These are phyloP conservation scores for Suzukiozyma palmioleophila DNA, from an alignment of 1,139 yeast species.

Conservation along the genomic window DNA sequence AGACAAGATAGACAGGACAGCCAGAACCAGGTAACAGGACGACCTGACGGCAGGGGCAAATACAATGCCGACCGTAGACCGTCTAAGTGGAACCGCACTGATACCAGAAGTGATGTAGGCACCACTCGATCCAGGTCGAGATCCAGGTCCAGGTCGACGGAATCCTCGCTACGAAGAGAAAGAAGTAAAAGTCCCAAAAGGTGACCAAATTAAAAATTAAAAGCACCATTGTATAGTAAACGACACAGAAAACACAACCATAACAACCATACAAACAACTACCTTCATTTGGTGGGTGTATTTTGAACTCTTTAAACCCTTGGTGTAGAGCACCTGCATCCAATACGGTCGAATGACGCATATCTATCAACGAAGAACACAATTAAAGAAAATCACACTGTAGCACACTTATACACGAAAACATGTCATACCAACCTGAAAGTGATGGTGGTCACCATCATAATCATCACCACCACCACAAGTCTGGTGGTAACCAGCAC, in stretches of 20 bases:
- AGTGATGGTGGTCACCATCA: conserved; percentile 9
- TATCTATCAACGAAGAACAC: too few species aligned
- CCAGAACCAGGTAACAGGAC: too few species aligned
- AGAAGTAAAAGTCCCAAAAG: background rate
- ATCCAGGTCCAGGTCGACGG: too few species aligned
- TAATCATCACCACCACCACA: conserved; percentile 12
- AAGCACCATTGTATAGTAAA: background rate
- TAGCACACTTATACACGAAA: background rate
- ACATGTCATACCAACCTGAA: conserved; percentile 12
- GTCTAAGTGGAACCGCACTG: background rate
- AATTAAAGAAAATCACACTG: too few species aligned
- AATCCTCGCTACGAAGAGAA: background rate
- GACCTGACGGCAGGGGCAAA: background rate
- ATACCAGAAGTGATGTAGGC: too few species aligned
- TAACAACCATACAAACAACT: too few species aligned
- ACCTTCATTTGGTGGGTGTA: too few species aligned
- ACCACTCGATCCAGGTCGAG: too few species aligned
- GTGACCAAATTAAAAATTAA: background rate
- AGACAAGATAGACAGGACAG: too few species aligned
- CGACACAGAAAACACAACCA: conserved; percentile 1
- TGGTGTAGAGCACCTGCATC: too few species aligned
- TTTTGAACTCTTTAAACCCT: too few species aligned
- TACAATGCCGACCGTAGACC: background rate
- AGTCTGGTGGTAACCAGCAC: background rate
- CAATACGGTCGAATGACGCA: too few species aligned